A percentile compares a stretch with the other conserved stretches of the same genome.
These are phyloP conservation scores for Kodamaea sp. DNA, from an alignment of 1,139 yeast species.

Conservation along the genomic window DNA sequence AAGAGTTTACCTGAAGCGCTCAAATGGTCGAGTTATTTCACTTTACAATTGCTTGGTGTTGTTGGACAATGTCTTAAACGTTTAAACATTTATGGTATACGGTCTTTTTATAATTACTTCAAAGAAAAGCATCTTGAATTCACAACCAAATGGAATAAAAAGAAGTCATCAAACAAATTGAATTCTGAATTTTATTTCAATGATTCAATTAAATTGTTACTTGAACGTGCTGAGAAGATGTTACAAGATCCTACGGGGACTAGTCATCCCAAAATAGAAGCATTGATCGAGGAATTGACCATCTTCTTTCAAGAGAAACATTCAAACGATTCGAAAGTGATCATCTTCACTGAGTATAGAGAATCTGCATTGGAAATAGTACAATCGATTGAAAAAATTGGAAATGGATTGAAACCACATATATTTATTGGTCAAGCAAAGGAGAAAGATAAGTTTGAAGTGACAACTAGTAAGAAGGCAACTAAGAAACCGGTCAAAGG, in stretches of 20 bases:
- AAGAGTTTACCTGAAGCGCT: slow-evolving; percentile 58
- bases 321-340: slow-evolving; percentile 59
- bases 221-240: slow-evolving; percentile 42
- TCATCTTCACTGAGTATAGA: slow-evolving; percentile 82
- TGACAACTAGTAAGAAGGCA: slow-evolving; percentile 32
- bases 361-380: slow-evolving; percentile 89
- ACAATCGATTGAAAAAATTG: slow-evolving; percentile 49
- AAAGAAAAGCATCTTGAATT: slow-evolving; percentile 56
- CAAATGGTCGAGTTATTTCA: slow-evolving; percentile 66
- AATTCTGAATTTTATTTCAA: slow-evolving; percentile 59
- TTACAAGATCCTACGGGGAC: slow-evolving; percentile 39
- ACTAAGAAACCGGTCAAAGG: slow-evolving; percentile 26
- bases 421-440: slow-evolving; percentile 84
- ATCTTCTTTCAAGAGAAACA: slow-evolving; percentile 47
- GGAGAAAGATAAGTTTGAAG: slow-evolving; percentile 61
- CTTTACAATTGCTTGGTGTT: slow-evolving; percentile 59
- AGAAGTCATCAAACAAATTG: slow-evolving; percentile 52
- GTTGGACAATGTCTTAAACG: slow-evolving; percentile 73
- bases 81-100: slow-evolving; percentile 76
- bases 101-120: slow-evolving; percentile 69
- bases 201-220: slow-evolving; percentile 42
- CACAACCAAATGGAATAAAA: slow-evolving; percentile 49
- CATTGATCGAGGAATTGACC: slow-evolving; percentile 53
- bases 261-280: slow-evolving; percentile 77
- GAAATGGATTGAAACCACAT: slow-evolving; percentile 58